Conservation (phyloP, 2,329 filamentous ascomycete species). For the Nigrospora oryzae region DNA sequence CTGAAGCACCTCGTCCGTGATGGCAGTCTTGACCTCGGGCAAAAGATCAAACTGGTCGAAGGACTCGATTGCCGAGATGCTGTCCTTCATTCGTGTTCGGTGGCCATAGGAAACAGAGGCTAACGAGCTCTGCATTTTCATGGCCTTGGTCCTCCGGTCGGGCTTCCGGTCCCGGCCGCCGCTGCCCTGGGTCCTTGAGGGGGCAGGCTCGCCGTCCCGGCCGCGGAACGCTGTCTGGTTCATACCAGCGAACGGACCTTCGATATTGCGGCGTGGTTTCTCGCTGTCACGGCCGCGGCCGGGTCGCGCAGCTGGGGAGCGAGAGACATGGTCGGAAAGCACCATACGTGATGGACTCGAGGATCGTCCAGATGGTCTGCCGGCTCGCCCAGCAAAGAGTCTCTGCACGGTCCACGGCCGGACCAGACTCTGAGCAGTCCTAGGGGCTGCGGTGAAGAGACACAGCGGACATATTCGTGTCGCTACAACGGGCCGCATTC, state of each 20-base stretch:
- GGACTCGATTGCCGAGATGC: conserved; percentile 55
- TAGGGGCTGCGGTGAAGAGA: conserved; percentile 2
- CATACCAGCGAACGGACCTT: conserved; percentile 12
- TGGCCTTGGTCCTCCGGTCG: conserved; percentile 60
- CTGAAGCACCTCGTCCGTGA: conserved; percentile 65
- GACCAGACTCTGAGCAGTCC: conserved; percentile 1
- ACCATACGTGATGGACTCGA: conserved; percentile 7
- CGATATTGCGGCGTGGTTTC: conserved; percentile 1
- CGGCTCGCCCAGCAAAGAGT: conserved; percentile 1
- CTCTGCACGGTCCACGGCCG: conserved; percentile 4
- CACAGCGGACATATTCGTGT: conserved; percentile 9
- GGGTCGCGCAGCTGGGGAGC: conserved; percentile 1
- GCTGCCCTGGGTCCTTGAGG: conserved; percentile 21
- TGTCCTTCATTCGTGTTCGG: conserved; percentile 29
- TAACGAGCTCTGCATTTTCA: conserved; percentile 88
- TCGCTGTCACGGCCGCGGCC: conserved; percentile 6
- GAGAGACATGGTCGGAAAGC: conserved; percentile 5
- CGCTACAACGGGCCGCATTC: conserved; percentile 3
- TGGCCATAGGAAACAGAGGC: conserved; percentile 68
- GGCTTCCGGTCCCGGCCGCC: conserved; percentile 30
- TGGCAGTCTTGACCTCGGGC: conserved; percentile 60
- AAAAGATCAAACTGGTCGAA: conserved; percentile 78
- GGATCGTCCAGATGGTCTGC: background rate
- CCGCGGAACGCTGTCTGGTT: conserved; percentile 6
- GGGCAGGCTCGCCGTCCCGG: conserved; percentile 12